These are phyloP conservation scores for Akebia trifoliata DNA, from an alignment of 164 flowering plant genomes.

Conservation along the genomic window DNA sequence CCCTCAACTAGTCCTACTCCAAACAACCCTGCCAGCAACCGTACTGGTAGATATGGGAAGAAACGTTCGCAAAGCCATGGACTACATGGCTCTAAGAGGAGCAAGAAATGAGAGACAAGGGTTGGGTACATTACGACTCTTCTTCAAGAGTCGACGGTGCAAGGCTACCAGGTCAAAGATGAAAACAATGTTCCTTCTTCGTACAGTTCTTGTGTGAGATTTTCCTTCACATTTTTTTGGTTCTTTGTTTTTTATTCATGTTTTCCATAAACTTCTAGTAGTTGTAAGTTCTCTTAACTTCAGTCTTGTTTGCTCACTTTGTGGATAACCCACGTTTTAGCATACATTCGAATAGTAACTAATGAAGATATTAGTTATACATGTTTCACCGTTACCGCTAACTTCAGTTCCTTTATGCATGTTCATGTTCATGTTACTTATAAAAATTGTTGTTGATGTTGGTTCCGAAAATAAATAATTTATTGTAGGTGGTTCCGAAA, in stretches of 20 bases:
- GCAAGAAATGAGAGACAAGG: conserved; percentile 26
- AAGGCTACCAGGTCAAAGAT: conserved; percentile 65
- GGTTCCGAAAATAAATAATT: too few species aligned
- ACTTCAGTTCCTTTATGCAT: too few species aligned
- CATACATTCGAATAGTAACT: too few species aligned
- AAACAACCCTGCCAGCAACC: conserved; percentile 23
- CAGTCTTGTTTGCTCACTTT: too few species aligned
- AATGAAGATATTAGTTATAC: too few species aligned
- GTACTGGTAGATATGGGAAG: conserved; percentile 27
- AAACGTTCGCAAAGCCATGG: conserved; percentile 27
- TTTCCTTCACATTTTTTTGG: not conserved
- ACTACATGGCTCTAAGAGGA: conserved; percentile 26
- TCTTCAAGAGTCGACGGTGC: conserved; percentile 46
- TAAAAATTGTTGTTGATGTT: too few species aligned
- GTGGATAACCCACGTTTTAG: too few species aligned
- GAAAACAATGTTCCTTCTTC: conserved; percentile 20
- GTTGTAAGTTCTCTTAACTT: too few species aligned
- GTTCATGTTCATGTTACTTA: too few species aligned
- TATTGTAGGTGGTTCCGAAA: too few species aligned
- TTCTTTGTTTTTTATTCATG: not conserved
- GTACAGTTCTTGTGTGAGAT: conserved; percentile 13
- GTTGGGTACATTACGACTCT: conserved; percentile 12
- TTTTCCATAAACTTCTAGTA: too few species aligned
- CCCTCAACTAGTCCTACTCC: conserved; percentile 37
- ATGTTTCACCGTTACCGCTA: too few species aligned